A percentile compares a stretch with the other conserved stretches of the same genome.
Evolutionary conservation across 177 flowering plant species (phyloP).

Genomic region (Vitis hybrid): DNA sequence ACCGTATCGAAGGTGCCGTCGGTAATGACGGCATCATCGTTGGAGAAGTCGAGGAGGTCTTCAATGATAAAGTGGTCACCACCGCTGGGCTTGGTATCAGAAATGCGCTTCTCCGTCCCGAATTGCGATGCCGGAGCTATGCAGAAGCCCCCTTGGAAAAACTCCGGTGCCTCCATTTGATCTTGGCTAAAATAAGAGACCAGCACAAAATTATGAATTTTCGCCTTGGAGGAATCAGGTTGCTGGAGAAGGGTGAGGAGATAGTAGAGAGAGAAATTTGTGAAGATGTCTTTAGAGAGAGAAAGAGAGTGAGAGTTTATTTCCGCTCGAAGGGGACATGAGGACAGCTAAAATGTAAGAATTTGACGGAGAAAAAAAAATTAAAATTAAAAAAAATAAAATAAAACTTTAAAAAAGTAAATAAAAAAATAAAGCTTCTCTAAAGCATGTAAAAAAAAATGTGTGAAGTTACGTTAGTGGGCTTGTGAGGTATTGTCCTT

Average conservation of each 20-base stretch:
- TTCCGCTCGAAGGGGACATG: conserved; percentile 66
- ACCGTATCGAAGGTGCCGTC: conserved; percentile 27
- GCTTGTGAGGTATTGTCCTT: not conserved
- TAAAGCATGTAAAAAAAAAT: conserved; percentile 15
- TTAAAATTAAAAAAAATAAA: not conserved
- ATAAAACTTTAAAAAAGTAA: conserved; percentile 1
- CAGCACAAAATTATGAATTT: too few relatives aligned
- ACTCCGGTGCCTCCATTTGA: conserved; percentile 59
- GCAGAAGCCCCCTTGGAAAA: conserved; percentile 38
- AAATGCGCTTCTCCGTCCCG: conserved; percentile 33
- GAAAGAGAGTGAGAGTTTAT: conserved; percentile 38
- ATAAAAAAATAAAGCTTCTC: conserved; percentile 18
- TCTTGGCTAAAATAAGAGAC: too few relatives aligned
- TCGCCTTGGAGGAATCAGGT: not conserved
- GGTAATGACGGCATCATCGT: conserved; percentile 40
- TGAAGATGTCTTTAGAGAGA: conserved; percentile 20
- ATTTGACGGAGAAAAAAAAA: conserved; percentile 32
- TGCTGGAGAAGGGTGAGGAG: conserved; percentile 9
- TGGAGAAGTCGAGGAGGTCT: conserved; percentile 83
- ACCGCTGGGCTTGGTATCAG: conserved; percentile 31
- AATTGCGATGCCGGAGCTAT: conserved; percentile 27
- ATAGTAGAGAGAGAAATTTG: conserved; percentile 18
- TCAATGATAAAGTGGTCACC: conserved; percentile 72
- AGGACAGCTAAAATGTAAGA: conserved; percentile 61
- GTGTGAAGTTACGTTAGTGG: conserved; percentile 14